phyloP scores from a whole-genome alignment of 1,284 basidiomycete genomes.

The Trichosporon faecale region DNA sequence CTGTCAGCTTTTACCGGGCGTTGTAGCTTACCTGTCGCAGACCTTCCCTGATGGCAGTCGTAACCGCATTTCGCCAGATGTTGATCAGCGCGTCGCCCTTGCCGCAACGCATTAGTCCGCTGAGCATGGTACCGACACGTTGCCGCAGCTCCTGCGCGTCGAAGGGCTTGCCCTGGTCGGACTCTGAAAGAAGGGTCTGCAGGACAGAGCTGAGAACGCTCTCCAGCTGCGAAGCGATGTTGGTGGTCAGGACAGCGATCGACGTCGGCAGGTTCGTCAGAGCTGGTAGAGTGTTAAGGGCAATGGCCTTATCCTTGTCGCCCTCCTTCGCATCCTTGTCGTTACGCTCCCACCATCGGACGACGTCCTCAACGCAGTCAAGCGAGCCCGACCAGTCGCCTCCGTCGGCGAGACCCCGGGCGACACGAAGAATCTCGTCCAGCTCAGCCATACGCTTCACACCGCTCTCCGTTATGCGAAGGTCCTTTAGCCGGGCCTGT shows the following conservation, averaged over 20 bases:
- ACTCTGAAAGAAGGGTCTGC: slow-evolving; percentile 60
- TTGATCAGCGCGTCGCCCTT: slow-evolving; percentile 66
- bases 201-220: slow-evolving; percentile 71
- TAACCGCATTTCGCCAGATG: slow-evolving; percentile 73
- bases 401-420: slow-evolving; percentile 66
- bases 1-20: slow-evolving; percentile 11
- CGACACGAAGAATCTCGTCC: slow-evolving; percentile 69
- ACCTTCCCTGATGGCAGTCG: slow-evolving; percentile 64
- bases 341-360: slow-evolving; percentile 61
- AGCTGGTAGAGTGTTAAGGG: slow-evolving; percentile 60
- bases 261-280: slow-evolving; percentile 68
- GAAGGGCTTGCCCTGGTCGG: slow-evolving; percentile 39
- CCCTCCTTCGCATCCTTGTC: slow-evolving; percentile 16
- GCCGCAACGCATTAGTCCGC: slow-evolving; percentile 71
- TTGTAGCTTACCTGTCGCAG: slow-evolving; percentile 39
- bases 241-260: slow-evolving; percentile 62
- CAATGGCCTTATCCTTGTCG: slow-evolving; percentile 19
- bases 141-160: slow-evolving; percentile 38
- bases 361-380: slow-evolving; percentile 69
- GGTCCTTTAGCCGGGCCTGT: slow-evolving; percentile 62
- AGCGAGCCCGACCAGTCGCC: slow-evolving; percentile 84
- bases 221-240: slow-evolving; percentile 74
- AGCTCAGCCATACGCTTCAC: slow-evolving; percentile 67
- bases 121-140: slow-evolving; percentile 61
- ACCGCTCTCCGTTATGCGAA: slow-evolving; percentile 62